Percentiles rank a stretch among this genome's conserved stretches.
Conservation (phyloP, 2,329 filamentous ascomycete species). For the Metarhizium sp. region DNA sequence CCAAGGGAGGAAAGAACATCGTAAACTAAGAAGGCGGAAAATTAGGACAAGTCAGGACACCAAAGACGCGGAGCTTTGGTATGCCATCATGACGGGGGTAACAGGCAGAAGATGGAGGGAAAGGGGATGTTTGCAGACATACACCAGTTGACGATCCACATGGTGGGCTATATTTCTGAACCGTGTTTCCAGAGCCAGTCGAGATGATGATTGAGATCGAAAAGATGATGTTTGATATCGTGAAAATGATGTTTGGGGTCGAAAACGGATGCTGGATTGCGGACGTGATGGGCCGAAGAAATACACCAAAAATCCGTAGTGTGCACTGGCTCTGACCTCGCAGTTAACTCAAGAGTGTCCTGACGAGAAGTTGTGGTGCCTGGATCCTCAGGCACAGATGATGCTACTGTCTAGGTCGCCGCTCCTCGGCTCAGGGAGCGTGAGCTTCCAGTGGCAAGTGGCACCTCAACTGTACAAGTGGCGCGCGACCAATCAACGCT, state of each 20-base stretch:
- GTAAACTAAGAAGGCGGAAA: conserved; percentile 48
- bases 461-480: no score
- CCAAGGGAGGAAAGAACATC: conserved; percentile 81
- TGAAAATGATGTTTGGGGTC: conserved; percentile 5
- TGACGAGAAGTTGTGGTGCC: conserved; percentile 7
- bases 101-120: conserved; percentile 5
- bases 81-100: background rate
- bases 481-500: no score
- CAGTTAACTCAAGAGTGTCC: background rate
- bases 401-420: background rate
- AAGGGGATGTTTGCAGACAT: conserved; percentile 31
- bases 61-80: background rate
- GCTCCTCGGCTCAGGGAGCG: background rate
- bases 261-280: conserved; percentile 8
- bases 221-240: background rate
- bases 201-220: conserved; percentile 12
- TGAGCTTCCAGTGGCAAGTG: background rate
- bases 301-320: background rate
- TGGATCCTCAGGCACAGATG: conserved; percentile 14
- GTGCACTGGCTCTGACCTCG: conserved; percentile 1
- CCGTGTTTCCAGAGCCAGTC: conserved; percentile 7
- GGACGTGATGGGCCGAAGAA: conserved; percentile 4
- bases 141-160: conserved; percentile 98
- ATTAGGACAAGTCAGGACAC: conserved; percentile 24
- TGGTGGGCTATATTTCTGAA: conserved; percentile 31